Conservation (phyloP, 805 yeast genomes). For the Candida railenensis region DNA sequence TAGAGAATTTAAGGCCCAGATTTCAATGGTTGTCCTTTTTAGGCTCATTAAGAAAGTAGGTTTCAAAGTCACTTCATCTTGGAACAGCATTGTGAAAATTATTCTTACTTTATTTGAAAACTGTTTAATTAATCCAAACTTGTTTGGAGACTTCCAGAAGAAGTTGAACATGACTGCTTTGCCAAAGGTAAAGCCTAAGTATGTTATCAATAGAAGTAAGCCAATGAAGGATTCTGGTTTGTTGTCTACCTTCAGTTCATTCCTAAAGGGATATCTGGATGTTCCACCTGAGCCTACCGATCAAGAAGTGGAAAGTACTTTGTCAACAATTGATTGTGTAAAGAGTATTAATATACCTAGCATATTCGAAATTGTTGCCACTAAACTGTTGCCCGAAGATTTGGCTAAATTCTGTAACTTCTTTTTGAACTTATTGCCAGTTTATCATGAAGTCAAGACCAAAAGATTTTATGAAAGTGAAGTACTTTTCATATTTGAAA, state of each 20-base stretch:
- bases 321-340: conserved; percentile 81
- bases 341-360: conserved; percentile 61
- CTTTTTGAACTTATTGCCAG: conserved; percentile 21
- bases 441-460: conserved; percentile 17
- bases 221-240: conserved; percentile 73
- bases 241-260: conserved; percentile 89
- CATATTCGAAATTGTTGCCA: conserved; percentile 50
- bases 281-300: conserved; percentile 90
- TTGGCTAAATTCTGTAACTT: conserved; percentile 17
- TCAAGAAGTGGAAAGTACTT: conserved; percentile 84
- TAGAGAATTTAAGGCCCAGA: conserved; percentile 85
- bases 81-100: conserved; percentile 61
- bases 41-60: conserved; percentile 64
- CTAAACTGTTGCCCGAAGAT: conserved; percentile 33
- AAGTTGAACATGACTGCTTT: conserved; percentile 51
- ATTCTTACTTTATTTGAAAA: conserved; percentile 67
- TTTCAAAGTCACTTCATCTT: conserved; percentile 50
- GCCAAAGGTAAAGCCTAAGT: conserved; percentile 64
- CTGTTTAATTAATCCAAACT: conserved; percentile 63
- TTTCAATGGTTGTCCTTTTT: conserved; percentile 83
- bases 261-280: conserved; percentile 82
- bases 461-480: conserved; percentile 47
- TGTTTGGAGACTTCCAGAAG: conserved; percentile 60
- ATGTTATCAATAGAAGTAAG: conserved; percentile 59
- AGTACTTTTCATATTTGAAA: conserved; percentile 48